Conservation (phyloP, 495 filamentous ascomycete species). For the Podospora sp. region DNA sequence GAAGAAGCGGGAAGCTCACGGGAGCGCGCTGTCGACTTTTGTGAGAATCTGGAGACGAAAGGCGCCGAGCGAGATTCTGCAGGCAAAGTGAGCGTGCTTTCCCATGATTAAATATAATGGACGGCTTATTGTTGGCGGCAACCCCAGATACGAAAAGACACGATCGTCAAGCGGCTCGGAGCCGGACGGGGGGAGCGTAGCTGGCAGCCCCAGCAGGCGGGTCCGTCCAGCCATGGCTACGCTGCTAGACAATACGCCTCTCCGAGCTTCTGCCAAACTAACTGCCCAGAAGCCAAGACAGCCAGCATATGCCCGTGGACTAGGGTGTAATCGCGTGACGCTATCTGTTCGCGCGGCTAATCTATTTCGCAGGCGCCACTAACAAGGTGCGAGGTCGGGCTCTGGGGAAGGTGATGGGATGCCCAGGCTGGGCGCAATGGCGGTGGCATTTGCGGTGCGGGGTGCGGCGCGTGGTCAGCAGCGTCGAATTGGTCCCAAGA, state of each 20-base stretch:
- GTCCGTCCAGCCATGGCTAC: neutral
- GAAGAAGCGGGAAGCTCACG: neutral
- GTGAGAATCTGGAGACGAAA: constrained; percentile 9
- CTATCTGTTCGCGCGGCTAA: constrained; percentile 28
- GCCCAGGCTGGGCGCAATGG: neutral
- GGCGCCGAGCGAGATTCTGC: constrained; percentile 20
- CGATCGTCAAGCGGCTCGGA: constrained; percentile 15
- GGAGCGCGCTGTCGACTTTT: neutral
- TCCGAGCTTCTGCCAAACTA: neutral
- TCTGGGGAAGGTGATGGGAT: neutral
- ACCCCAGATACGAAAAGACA: constrained; percentile 7
- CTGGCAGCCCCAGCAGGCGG: neutral
- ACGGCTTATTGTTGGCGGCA: constrained; percentile 24
- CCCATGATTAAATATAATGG: constrained; percentile 35
- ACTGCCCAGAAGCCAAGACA: constrained; percentile 20
- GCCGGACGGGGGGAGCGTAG: constrained; percentile 6
- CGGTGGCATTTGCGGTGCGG: constrained; percentile 11
- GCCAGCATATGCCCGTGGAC: constrained; percentile 24
- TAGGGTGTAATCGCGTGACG: constrained; percentile 33
- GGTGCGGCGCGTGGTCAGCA: constrained; percentile 8
- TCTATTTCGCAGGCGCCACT: constrained; percentile 13
- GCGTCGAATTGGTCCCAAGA: constrained; percentile 20
- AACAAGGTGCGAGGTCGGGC: neutral
- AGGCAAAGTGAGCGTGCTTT: constrained; percentile 19
- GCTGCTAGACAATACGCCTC: neutral